Evolutionary conservation across 2,329 filamentous ascomycete species (phyloP).

Genomic region (Fusarium mundagurra): DNA sequence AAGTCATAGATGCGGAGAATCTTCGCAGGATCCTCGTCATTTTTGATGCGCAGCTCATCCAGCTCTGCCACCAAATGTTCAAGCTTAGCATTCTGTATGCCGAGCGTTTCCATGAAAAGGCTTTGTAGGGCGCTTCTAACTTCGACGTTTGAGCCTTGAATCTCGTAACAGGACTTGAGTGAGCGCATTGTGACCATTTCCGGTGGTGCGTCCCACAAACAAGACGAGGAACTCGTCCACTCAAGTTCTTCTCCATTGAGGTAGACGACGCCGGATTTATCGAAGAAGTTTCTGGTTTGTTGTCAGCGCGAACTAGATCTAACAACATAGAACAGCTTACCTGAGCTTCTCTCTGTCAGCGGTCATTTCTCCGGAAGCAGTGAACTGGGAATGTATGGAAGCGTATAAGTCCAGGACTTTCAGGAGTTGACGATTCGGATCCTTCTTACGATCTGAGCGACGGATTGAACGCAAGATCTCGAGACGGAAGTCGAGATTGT

Average conservation of each 20-base stretch:
- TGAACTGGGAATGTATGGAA: not conserved
- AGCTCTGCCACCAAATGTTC: not conserved
- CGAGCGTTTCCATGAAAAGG: not conserved
- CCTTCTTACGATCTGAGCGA: not conserved
- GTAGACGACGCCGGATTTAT: not conserved
- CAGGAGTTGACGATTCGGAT: not conserved
- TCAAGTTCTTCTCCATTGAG: not conserved
- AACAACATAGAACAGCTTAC: fast-evolving
- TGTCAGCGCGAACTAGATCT: not conserved
- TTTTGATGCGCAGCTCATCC: not conserved
- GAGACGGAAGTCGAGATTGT: not conserved
- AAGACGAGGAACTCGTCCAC: not conserved
- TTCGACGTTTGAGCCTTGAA: not conserved
- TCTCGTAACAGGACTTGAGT: not conserved
- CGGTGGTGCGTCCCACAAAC: not conserved
- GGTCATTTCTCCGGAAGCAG: not conserved
- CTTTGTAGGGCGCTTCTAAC: fast-evolving
- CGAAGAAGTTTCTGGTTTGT: not conserved
- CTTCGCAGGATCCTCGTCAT: not conserved
- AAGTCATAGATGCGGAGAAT: fast-evolving
- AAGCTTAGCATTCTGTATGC: not conserved
- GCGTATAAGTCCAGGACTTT: not conserved
- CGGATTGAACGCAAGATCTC: not conserved
- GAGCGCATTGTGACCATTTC: not conserved
- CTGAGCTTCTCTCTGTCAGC: not conserved